These are phyloP conservation scores for Fusarium lyarnte DNA, from an alignment of 2,329 filamentous ascomycete species.

Conservation along the genomic window DNA sequence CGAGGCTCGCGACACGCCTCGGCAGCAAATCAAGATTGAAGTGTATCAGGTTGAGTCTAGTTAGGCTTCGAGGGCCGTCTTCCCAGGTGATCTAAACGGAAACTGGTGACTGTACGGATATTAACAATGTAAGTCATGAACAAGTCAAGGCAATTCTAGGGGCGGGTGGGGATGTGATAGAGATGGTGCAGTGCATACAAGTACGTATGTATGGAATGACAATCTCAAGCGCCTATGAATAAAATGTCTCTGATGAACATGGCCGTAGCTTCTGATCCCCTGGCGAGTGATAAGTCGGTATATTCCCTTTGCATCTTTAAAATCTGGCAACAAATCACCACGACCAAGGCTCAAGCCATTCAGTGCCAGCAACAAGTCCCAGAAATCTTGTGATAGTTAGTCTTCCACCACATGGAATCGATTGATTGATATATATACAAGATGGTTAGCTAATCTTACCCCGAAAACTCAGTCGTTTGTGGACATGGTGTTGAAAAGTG, in stretches of 20 bases:
- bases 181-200: conserved; percentile 4
- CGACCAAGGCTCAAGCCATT: not conserved
- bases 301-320: not conserved
- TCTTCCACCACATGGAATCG: not conserved
- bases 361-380: not conserved
- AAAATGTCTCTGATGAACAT: not conserved
- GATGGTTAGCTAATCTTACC: not conserved
- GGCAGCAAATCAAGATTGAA: conserved; percentile 4
- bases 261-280: not conserved
- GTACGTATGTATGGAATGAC: not conserved
- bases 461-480: not conserved
- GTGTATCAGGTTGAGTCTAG: conserved; percentile 20
- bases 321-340: not conserved
- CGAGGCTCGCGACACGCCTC: conserved; percentile 17
- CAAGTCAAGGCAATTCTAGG: conserved; percentile 30
- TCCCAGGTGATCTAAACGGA: not conserved
- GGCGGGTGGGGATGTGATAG: conserved; percentile 31
- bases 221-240: conserved; percentile 13
- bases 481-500: not conserved
- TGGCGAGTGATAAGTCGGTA: not conserved
- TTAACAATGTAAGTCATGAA: not conserved
- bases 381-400: not conserved
- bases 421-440: conserved; percentile 12
- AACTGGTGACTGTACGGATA: not conserved
- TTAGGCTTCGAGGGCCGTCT: conserved; percentile 10